Evolutionary conservation across 371 early-diverging fungal species (phyloP).

Genomic region (Lichtheimia ornata): DNA sequence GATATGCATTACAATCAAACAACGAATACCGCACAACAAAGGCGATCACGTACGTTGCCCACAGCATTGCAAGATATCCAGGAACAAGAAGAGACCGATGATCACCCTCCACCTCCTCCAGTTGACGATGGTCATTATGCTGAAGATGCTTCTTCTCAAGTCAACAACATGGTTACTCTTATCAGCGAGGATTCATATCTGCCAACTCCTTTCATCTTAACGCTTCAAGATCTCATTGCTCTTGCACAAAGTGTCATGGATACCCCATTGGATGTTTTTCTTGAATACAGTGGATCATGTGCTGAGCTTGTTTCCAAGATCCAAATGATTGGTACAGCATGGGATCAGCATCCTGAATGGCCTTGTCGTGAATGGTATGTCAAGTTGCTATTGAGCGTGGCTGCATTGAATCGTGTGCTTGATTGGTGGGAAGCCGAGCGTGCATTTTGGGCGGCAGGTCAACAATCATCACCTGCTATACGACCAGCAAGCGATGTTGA

Average conservation of each 20-base stretch:
- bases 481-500: slow-evolving; percentile 16
- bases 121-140: neutral
- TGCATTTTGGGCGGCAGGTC: slow-evolving; percentile 35
- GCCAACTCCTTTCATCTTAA: slow-evolving; percentile 63
- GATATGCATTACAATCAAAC: neutral
- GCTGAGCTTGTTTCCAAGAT: slow-evolving; percentile 58
- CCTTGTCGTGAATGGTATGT: slow-evolving; percentile 63
- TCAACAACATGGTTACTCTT: slow-evolving; percentile 45
- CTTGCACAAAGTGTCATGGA: slow-evolving; percentile 60
- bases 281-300: slow-evolving; percentile 55
- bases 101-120: neutral
- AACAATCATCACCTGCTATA: slow-evolving; percentile 7
- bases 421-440: slow-evolving; percentile 68
- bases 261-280: slow-evolving; percentile 51
- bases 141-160: slow-evolving; percentile 19
- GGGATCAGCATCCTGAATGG: slow-evolving; percentile 61
- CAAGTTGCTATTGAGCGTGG: slow-evolving; percentile 53
- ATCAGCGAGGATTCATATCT: slow-evolving; percentile 61
- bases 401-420: slow-evolving; percentile 59
- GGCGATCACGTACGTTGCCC: slow-evolving; percentile 4
- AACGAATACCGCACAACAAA: neutral
- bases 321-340: slow-evolving; percentile 45
- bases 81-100: slow-evolving; percentile 20
- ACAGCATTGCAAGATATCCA: slow-evolving; percentile 21
- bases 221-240: slow-evolving; percentile 58